Conservation (phyloP, 139 green algal species). For the Chlorella sp. region DNA sequence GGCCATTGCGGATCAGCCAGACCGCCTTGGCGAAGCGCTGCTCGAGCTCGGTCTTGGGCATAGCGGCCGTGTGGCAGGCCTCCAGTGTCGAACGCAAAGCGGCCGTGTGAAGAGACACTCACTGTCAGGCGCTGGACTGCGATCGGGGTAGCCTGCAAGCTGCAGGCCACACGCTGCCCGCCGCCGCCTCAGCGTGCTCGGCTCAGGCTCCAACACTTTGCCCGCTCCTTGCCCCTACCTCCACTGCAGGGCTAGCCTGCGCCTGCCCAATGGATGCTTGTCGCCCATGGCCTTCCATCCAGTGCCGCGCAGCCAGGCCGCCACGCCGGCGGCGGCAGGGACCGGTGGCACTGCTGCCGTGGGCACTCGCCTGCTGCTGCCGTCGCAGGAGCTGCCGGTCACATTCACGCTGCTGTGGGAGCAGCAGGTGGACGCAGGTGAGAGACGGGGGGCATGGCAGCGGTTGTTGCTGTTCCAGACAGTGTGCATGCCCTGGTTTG, state of each 20-base stretch:
- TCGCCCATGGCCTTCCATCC: constrained; percentile 54
- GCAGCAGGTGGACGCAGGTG: constrained; percentile 32
- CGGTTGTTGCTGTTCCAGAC: background rate
- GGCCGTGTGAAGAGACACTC: too few species aligned
- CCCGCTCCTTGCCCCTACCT: background rate
- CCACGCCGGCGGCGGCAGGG: background rate
- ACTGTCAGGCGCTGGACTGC: too few species aligned
- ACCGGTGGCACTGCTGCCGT: background rate
- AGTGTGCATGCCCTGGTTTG: background rate
- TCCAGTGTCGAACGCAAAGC: too few species aligned
- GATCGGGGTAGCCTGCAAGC: too few species aligned
- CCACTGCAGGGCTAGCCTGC: constrained; percentile 32
- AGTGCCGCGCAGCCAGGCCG: background rate
- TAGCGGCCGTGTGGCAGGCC: background rate
- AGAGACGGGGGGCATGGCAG: background rate
- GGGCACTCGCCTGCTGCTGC: constrained; percentile 9
- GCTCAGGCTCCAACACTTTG: too few species aligned
- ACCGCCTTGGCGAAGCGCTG: constrained; percentile 22
- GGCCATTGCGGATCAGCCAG: constrained; percentile 73
- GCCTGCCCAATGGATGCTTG: constrained; percentile 46
- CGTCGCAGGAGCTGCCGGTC: background rate
- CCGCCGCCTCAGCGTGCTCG: too few species aligned
- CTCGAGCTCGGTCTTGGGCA: constrained; percentile 6
- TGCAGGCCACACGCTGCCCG: too few species aligned
- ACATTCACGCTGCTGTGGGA: constrained; percentile 41